Conservation (phyloP, 345 rosid species). For the Orychophragmus violaceus region DNA sequence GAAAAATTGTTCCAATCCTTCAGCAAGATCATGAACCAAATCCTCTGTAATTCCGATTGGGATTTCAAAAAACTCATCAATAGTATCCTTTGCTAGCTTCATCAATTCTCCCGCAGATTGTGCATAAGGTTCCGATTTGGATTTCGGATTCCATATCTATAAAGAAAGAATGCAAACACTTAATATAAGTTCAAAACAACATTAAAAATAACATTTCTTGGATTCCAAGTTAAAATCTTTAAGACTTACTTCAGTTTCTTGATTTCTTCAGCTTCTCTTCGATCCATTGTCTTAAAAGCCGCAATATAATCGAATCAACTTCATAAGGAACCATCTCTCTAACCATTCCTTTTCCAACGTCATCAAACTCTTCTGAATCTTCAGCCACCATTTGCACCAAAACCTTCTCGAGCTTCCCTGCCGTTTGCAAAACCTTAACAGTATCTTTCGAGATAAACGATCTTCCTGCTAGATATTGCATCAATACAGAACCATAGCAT, state of each 20-base stretch:
- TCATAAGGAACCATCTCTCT: slow-evolving; percentile 84
- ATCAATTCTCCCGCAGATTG: slow-evolving; percentile 66
- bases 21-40: slow-evolving; percentile 61
- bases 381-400: slow-evolving; percentile 85
- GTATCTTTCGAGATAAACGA: slow-evolving; percentile 42
- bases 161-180: neutral
- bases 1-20: slow-evolving; percentile 60
- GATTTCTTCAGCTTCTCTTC: slow-evolving; percentile 46
- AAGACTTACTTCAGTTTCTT: slow-evolving; percentile 64
- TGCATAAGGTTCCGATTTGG: slow-evolving; percentile 86
- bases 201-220: neutral
- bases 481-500: slow-evolving; percentile 61
- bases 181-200: neutral
- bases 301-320: slow-evolving; percentile 53
- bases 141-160: slow-evolving; percentile 95
- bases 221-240: neutral
- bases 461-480: slow-evolving; percentile 60
- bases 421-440: slow-evolving; percentile 60
- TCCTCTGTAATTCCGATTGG: slow-evolving; percentile 79
- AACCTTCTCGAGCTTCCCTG: slow-evolving; percentile 73
- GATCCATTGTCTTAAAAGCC: slow-evolving; percentile 57
- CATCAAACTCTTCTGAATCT: slow-evolving; percentile 72
- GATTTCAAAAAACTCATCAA: slow-evolving; percentile 75
- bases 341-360: slow-evolving; percentile 72
- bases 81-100: slow-evolving; percentile 53